Conservation (phyloP, 768 basidiomycete species). For the Phaeotremella fagi region DNA sequence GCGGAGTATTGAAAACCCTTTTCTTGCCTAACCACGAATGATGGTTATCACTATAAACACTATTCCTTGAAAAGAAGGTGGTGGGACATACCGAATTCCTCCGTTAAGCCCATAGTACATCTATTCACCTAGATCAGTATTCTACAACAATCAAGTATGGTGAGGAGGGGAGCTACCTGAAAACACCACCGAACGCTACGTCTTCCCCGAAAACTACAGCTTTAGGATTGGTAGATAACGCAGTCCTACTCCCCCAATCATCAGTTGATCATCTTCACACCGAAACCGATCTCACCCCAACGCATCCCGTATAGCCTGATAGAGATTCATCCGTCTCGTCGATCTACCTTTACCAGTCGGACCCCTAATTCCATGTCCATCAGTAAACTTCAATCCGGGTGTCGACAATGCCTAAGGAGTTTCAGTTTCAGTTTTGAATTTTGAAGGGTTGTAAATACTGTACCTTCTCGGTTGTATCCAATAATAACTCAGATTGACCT, state of each 20-base stretch:
- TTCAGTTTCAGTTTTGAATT: no score
- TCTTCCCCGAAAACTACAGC: slow-evolving; percentile 84
- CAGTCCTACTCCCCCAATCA: slow-evolving; percentile 51
- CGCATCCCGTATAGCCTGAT: slow-evolving; percentile 86
- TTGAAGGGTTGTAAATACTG: neutral
- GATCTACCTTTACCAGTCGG: slow-evolving; percentile 61
- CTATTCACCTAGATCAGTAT: slow-evolving; percentile 37
- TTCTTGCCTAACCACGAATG: slow-evolving; percentile 67
- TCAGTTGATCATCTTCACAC: neutral
- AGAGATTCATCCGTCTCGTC: slow-evolving; percentile 92
- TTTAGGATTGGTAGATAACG: slow-evolving; percentile 74
- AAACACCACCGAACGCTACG: slow-evolving; percentile 90
- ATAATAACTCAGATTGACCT: slow-evolving; percentile 10
- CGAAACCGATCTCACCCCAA: slow-evolving; percentile 72
- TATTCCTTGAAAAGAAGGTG: neutral
- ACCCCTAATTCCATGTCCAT: slow-evolving; percentile 42
- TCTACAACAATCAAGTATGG: neutral
- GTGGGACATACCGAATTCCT: slow-evolving; percentile 73
- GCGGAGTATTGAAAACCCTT: slow-evolving; percentile 90
- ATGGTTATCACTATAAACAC: neutral
- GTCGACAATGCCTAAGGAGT: slow-evolving; percentile 29
- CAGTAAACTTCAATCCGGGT: slow-evolving; percentile 33
- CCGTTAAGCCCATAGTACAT: slow-evolving; percentile 87
- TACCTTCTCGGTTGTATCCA: slow-evolving; percentile 14
- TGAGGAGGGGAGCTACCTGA: slow-evolving; percentile 48